These are phyloP conservation scores for Candida suzukii DNA, from an alignment of 805 yeast genomes.

Conservation along the genomic window DNA sequence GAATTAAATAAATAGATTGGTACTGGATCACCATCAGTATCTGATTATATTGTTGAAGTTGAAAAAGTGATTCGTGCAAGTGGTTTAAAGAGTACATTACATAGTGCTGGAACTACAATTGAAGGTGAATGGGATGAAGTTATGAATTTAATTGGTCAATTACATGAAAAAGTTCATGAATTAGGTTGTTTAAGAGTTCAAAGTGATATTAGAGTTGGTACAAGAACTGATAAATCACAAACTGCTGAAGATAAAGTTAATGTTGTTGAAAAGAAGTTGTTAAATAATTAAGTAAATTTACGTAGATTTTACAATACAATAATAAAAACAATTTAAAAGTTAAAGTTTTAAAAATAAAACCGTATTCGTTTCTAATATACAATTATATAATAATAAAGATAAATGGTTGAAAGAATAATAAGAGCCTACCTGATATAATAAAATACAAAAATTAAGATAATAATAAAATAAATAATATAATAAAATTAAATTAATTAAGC, in stretches of 20 bases:
- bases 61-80: slow-evolving; percentile 58
- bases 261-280: slow-evolving; percentile 49
- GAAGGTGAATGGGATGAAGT: slow-evolving; percentile 94
- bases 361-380: slow-evolving; percentile 2
- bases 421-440: neutral
- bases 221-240: slow-evolving; percentile 71
- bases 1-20: slow-evolving; percentile 49
- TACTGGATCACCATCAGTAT: slow-evolving; percentile 69
- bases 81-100: slow-evolving; percentile 61
- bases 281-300: slow-evolving; percentile 2
- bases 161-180: slow-evolving; percentile 67
- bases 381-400: slow-evolving; percentile 2
- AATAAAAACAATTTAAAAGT: neutral
- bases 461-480: neutral
- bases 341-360: neutral
- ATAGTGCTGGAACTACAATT: slow-evolving; percentile 83
- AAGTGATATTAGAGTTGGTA: slow-evolving; percentile 81
- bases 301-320: no score
- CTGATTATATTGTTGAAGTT: slow-evolving; percentile 69
- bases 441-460: neutral
- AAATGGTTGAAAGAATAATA: neutral
- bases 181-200: slow-evolving; percentile 75
- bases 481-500: slow-evolving; percentile 19
- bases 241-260: slow-evolving; percentile 67
- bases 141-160: slow-evolving; percentile 65